Evolutionary conservation across 352 stramenopile species (phyloP).

Genomic region (Phytophthora tubulina): DNA sequence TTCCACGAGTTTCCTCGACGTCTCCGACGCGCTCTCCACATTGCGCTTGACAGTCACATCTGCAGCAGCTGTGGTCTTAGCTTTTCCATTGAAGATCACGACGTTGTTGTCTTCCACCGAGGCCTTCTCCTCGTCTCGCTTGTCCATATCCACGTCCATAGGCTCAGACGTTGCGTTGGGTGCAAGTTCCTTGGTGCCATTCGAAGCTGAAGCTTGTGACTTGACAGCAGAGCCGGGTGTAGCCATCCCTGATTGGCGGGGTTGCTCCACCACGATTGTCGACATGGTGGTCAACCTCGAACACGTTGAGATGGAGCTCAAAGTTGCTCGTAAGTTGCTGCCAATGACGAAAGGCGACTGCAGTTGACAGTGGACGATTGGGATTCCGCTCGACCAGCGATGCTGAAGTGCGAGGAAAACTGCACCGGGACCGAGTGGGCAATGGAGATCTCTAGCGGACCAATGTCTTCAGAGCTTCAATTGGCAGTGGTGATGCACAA

Average conservation of each 20-base stretch:
- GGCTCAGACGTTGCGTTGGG: conserved; percentile 6
- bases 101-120: conserved; percentile 5
- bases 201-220: conserved; percentile 8
- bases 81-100: conserved; percentile 26
- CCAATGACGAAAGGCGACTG: not conserved
- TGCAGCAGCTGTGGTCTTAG: conserved; percentile 4
- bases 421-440: conserved; percentile 18
- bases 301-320: conserved; percentile 1
- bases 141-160: conserved; percentile 35
- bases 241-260: conserved; percentile 40
- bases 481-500: conserved; percentile 18
- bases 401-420: conserved; percentile 14
- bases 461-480: conserved; percentile 35
- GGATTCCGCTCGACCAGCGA: conserved; percentile 16
- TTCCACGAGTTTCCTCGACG: conserved; percentile 45
- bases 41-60: conserved; percentile 17
- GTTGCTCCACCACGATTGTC: conserved; percentile 41
- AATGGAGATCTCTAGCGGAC: conserved; percentile 16
- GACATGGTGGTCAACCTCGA: conserved; percentile 32
- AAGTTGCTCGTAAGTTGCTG: conserved; percentile 3
- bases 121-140: conserved; percentile 8
- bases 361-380: conserved; percentile 21
- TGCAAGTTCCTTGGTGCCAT: conserved; percentile 22
- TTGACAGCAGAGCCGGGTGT: conserved; percentile 27
- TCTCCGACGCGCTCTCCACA: conserved; percentile 35